Base-by-base conservation (phyloP, 2,329 filamentous ascomycete genomes). In the Colletotrichum eleusines region DNA sequence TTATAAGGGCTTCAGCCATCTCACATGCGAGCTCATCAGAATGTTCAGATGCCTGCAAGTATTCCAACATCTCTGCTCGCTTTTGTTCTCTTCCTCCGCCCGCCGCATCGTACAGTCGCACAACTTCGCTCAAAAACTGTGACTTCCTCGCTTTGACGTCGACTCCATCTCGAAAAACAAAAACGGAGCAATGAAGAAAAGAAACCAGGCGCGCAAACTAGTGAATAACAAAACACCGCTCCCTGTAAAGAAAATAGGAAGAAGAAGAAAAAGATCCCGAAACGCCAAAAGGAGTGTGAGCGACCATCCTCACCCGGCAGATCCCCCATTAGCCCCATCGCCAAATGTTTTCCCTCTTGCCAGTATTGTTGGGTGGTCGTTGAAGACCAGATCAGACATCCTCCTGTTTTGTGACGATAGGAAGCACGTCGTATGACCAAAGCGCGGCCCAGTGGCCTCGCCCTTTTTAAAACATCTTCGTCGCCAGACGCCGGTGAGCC, bases 281-380 rank as follows among this genome's bases (percentile, higher is more conserved):
- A 73, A 73, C 71, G 67, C 72, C 71, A 40, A 59, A 73, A 71
- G 67, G 72, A 73, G 72, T 64, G 71, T 73, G 53, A 73, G 63
- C 50, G 63, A 63, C 69, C 60, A 42, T 50, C 59, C 60, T 55
- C 54, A 60, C 50, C 65, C 55, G 69, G 69, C 66, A 59, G 53
- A 60, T 55, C 62, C 54, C 54, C 69, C 18, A 73, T 72, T 66
- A 69, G 55, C 38, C 53, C 23, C 38, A 44, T 58, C 64, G 38
- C 38, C 44, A 28, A 53, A 33, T 48, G 46, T 53, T 51, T 48
- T 38, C 64, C 46, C 51, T 50, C 42, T 67, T 71, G 63, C 63
- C 63, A 63, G 68, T 63, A 42, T 48, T 63, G 60, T 63, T 54
- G 60, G 60, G 58, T 67, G 63, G 50, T 62, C 63, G 46, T 61